Evolutionary conservation across 2,329 filamentous ascomycete genomes (phyloP).

Genomic region (Parastagonospora avenae): DNA sequence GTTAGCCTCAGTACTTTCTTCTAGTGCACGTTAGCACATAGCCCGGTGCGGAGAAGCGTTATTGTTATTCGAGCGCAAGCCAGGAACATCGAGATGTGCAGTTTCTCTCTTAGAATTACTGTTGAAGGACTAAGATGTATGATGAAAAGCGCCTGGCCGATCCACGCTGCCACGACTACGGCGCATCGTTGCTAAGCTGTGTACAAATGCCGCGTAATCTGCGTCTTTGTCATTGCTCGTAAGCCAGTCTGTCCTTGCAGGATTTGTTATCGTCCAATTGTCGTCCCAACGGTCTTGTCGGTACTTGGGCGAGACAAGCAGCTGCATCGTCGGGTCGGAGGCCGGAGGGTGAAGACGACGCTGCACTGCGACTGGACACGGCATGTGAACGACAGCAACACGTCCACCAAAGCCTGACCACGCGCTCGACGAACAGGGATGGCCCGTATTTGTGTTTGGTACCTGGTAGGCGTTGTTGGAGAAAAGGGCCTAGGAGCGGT

Average conservation of each 20-base stretch:
- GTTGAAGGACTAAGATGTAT: neutral
- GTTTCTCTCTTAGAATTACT: too few relatives aligned
- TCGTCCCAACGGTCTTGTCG: neutral
- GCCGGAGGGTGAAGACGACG: conserved; percentile 12
- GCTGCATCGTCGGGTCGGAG: conserved; percentile 5
- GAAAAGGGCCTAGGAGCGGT: too few relatives aligned
- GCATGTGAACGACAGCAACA: conserved; percentile 8
- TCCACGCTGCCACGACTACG: neutral
- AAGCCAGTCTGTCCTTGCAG: conserved; percentile 9
- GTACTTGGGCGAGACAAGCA: neutral
- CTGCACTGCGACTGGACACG: conserved; percentile 27
- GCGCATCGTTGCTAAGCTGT: neutral
- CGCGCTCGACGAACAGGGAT: neutral
- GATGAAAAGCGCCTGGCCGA: neutral
- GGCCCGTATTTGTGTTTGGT: neutral
- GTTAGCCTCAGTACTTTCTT: neutral
- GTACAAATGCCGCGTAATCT: neutral
- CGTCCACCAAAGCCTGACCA: neutral
- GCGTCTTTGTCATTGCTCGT: neutral
- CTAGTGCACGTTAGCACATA: neutral
- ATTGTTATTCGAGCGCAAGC: conserved; percentile 1
- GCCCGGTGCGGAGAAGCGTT: neutral
- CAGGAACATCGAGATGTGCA: conserved; percentile 1
- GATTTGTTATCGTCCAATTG: conserved; percentile 7
- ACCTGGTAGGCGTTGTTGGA: neutral